phyloP scores from a whole-genome alignment of 768 basidiomycete genomes.

The Xerocomus spinulosus region DNA sequence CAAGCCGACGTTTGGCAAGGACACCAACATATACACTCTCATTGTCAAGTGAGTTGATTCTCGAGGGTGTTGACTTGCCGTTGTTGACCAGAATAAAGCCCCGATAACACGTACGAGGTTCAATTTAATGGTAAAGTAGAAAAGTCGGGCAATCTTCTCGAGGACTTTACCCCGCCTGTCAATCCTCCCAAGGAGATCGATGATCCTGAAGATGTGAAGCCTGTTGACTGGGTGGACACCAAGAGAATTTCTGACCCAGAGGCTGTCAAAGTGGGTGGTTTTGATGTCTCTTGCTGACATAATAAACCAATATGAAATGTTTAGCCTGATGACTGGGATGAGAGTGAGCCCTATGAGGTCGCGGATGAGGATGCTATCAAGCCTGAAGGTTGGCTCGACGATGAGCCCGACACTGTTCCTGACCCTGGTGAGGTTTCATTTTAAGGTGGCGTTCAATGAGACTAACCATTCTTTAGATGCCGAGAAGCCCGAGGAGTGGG shows the following conservation, averaged over 20 bases:
- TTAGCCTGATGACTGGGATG: slow-evolving; percentile 94
- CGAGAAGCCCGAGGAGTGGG: slow-evolving; percentile 98
- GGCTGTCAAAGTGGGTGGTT: slow-evolving; percentile 63
- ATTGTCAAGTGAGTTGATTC: slow-evolving; percentile 67
- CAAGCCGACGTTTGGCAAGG: slow-evolving; percentile 81
- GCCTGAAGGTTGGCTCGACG: slow-evolving; percentile 94
- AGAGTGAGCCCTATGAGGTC: slow-evolving; percentile 92
- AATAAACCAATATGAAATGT: slow-evolving; percentile 19
- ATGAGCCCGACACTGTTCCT: slow-evolving; percentile 74
- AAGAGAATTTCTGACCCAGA: slow-evolving; percentile 82
- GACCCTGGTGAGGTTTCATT: slow-evolving; percentile 65
- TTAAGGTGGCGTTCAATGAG: neutral
- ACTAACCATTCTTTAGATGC: slow-evolving; percentile 45
- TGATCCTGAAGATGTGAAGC: slow-evolving; percentile 88
- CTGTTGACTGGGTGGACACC: slow-evolving; percentile 87
- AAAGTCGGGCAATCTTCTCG: slow-evolving; percentile 78
- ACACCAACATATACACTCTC: slow-evolving; percentile 92
- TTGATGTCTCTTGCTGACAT: neutral
- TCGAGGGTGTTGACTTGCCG: neutral
- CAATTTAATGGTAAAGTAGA: slow-evolving; percentile 82
- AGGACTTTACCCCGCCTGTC: slow-evolving; percentile 90
- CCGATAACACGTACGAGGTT: slow-evolving; percentile 92
- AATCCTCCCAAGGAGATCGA: slow-evolving; percentile 93
- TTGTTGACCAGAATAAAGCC: slow-evolving; percentile 42
- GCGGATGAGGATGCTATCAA: slow-evolving; percentile 80